Conservation (phyloP, 805 yeast species). For the Diddensiella santjacobensis region DNA sequence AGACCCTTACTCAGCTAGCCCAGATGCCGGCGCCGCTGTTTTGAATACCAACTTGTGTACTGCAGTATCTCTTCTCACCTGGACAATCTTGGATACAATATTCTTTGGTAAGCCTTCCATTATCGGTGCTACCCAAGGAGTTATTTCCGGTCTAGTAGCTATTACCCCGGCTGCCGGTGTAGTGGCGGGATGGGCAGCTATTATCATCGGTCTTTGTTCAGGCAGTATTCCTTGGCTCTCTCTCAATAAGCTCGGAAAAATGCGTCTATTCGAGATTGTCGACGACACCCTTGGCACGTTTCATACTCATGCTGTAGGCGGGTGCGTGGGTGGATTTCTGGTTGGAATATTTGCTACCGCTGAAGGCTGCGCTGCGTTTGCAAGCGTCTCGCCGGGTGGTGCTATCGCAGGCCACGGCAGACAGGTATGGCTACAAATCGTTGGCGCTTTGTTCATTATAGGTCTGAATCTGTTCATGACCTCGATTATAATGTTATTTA, state of each 20-base stretch:
- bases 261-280: not conserved
- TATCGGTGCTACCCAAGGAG: slow-evolving; percentile 17
- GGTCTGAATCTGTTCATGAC: slow-evolving; percentile 8
- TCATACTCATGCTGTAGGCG: slow-evolving; percentile 9
- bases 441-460: slow-evolving; percentile 8
- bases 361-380: slow-evolving; percentile 9
- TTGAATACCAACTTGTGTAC: slow-evolving; percentile 6
- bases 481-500: slow-evolving; percentile 6
- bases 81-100: slow-evolving; percentile 8
- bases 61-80: slow-evolving; percentile 5
- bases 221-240: slow-evolving; percentile 11
- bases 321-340: slow-evolving; percentile 6
- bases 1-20: slow-evolving; percentile 10
- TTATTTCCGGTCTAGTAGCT: slow-evolving; percentile 16
- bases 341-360: slow-evolving; percentile 9
- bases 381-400: slow-evolving; percentile 5
- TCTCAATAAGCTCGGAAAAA: slow-evolving; percentile 8
- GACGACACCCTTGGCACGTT: slow-evolving; percentile 9
- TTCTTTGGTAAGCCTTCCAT: slow-evolving; percentile 12
- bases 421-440: slow-evolving; percentile 10
- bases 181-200: slow-evolving; percentile 8
- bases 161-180: slow-evolving; percentile 18
- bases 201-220: slow-evolving; percentile 3
- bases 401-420: slow-evolving; percentile 9
- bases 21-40: slow-evolving; percentile 10